A percentile compares a stretch with the other conserved stretches of the same genome.
These are phyloP conservation scores for Limnanthes douglasii DNA, from an alignment of 345 rosid genomes.

Conservation along the genomic window DNA sequence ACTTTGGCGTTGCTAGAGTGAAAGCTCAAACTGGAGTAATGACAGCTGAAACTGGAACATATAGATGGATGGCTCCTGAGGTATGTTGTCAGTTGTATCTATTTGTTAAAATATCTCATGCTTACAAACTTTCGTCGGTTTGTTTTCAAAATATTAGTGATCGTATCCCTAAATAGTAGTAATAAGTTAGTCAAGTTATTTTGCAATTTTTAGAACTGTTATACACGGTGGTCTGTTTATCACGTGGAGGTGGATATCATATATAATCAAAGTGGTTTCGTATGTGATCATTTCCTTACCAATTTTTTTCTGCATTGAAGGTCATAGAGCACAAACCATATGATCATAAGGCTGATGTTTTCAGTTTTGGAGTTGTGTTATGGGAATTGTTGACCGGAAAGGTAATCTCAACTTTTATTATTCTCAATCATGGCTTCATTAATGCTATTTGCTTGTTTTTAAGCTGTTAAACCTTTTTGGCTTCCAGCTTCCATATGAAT, in stretches of 20 bases:
- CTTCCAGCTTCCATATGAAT: slow-evolving; percentile 85
- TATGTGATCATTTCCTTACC: slow-evolving; percentile 14
- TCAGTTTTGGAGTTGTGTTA: slow-evolving; percentile 78
- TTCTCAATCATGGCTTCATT: not conserved
- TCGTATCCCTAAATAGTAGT: too few relatives aligned
- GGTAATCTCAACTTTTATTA: slow-evolving; percentile 22
- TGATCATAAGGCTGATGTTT: slow-evolving; percentile 96
- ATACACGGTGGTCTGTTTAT: too few relatives aligned
- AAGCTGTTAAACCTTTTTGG: slow-evolving; percentile 2
- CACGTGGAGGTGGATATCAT: too few relatives aligned
- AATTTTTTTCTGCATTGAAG: slow-evolving; percentile 27
- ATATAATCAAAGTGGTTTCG: too few relatives aligned
- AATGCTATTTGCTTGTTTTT: not conserved
- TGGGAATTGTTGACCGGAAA: slow-evolving; percentile 95
- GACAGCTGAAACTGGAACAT: slow-evolving; percentile 99
- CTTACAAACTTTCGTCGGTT: too few relatives aligned
- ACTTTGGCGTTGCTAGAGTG: slow-evolving; percentile 97
- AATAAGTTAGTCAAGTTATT: too few relatives aligned
- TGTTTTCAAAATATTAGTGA: too few relatives aligned
- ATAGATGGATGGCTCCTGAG: slow-evolving; percentile 99
- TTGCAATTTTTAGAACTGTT: too few relatives aligned
- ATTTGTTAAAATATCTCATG: not conserved
- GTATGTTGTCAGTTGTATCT: slow-evolving; percentile 13
- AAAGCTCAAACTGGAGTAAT: slow-evolving; percentile 89
- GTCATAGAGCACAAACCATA: slow-evolving; percentile 95